Evolutionary conservation across 495 filamentous ascomycete genomes (phyloP), one percentile per base, ranked within the genome.

Genomic region (Penicillium macrosclerotiorum): DNA sequence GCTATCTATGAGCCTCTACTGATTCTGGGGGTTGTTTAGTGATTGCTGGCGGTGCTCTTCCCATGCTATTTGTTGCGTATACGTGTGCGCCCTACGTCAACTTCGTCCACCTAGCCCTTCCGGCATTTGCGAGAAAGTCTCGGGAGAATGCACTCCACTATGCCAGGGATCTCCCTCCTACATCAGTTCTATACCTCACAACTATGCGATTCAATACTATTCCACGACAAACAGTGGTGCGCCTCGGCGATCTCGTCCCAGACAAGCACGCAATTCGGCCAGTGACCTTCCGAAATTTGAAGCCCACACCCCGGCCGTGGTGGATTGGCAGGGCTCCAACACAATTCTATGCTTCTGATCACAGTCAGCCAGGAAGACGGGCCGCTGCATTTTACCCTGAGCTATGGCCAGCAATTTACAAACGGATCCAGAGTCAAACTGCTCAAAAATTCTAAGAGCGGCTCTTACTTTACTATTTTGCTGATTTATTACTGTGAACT

Each of bases 21-120:
- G 16, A 52, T 8, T 12, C 17, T 13, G 14, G 14, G 29, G 1
- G 8, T 26, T 18, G 5, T 47, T 22, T 31, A 87, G 84, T 81
- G 16, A 60, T 80, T 19, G 54, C 76, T 34, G 79, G 72, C 45
- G 82, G 85, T 50, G 55, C 82, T 9, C 54, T 86, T 22, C 89
- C 88, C 5, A 68, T 90, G 57, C 20, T 81, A n/a, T 81, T 83
- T 59, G 75, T 89, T 11, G 68, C 74, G 3, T 85, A 80, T 57
- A 79, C 74, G 24, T 80, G 80, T 2, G 71, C 79, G 3, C 85
- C 88, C 6, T 88, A 83, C 54, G 86, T 90, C 2, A 80, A 81
- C n/a, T 80, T 80, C 46, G 67, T 89, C 41, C 84, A 88, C 62
- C 65, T 92, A 24, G 76, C 77, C 18, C 68, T 90, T 8, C 88